Evolutionary conservation across 768 basidiomycete genomes (phyloP).

Genomic region (Collybiopsis confluens): DNA sequence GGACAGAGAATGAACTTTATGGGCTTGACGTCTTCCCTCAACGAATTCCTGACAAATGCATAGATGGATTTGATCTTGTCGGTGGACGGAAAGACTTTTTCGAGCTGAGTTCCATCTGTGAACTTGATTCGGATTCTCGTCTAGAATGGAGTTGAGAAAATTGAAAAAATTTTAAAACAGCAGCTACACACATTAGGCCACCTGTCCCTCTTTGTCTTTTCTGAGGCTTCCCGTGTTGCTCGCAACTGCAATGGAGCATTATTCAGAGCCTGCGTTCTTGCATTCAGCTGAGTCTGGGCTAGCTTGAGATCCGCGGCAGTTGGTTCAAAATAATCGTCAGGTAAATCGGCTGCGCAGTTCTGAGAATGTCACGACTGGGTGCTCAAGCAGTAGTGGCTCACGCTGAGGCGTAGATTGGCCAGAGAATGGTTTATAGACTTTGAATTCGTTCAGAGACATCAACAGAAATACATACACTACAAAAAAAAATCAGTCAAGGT

Average conservation of each 20-base stretch:
- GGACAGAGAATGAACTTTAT: slow-evolving; percentile 83
- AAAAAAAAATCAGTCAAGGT: slow-evolving; percentile 12
- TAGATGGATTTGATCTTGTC: slow-evolving; percentile 82
- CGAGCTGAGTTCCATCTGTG: slow-evolving; percentile 75
- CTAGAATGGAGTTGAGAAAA: too few relatives aligned
- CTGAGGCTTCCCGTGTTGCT: slow-evolving; percentile 55
- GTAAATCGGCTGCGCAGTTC: slow-evolving; percentile 38
- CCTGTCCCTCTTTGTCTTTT: slow-evolving; percentile 54
- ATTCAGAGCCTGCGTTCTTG: slow-evolving; percentile 55
- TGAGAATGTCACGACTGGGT: neutral
- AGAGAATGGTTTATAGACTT: slow-evolving; percentile 44
- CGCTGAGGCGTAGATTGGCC: slow-evolving; percentile 21
- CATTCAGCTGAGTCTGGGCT: slow-evolving; percentile 58
- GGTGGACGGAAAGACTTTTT: slow-evolving; percentile 71
- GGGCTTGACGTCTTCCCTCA: slow-evolving; percentile 72
- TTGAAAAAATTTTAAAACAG: too few relatives aligned
- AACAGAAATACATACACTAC: neutral
- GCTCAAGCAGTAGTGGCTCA: slow-evolving; percentile 19
- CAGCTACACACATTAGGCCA: slow-evolving; percentile 67
- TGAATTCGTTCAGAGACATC: slow-evolving; percentile 14
- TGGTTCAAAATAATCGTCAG: slow-evolving; percentile 73
- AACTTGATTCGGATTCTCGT: slow-evolving; percentile 82
- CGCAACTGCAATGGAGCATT: slow-evolving; percentile 72
- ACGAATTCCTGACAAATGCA: slow-evolving; percentile 70
- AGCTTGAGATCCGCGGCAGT: slow-evolving; percentile 67